phyloP scores from a whole-genome alignment of 1,284 basidiomycete genomes.

The Leucoagaricus sp. region DNA sequence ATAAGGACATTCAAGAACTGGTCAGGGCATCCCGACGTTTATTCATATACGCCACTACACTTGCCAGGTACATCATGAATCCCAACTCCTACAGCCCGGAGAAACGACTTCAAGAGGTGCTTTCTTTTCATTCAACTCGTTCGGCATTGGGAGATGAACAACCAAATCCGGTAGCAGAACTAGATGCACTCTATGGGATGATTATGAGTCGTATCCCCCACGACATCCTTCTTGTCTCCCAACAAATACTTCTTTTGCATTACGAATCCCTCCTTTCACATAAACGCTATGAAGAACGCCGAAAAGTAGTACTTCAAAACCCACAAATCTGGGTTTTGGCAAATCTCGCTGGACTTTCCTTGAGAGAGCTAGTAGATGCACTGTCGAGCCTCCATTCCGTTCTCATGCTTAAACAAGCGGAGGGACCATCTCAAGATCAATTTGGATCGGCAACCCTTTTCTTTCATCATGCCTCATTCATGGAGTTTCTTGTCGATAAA shows the following conservation, averaged over 20 bases:
- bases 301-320: no score
- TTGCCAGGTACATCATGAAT: constrained; percentile 11
- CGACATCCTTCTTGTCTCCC: not conserved
- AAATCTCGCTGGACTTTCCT: not conserved
- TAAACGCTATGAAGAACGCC: no score
- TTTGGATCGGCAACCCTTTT: not conserved
- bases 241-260: not conserved
- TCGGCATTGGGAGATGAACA: not conserved
- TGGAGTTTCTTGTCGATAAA: not conserved
- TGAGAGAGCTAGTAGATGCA: not conserved
- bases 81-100: not conserved
- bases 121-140: not conserved
- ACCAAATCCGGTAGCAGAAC: not conserved
- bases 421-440: not conserved
- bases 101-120: not conserved
- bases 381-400: not conserved
- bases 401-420: not conserved
- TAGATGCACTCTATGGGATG: not conserved
- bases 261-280: not conserved
- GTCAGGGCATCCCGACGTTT: constrained; percentile 19
- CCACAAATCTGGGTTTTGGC: not conserved
- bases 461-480: not conserved
- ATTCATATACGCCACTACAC: constrained; percentile 22
- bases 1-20: constrained; percentile 6
- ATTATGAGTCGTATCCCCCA: not conserved